Percentiles rank a stretch among this genome's conserved stretches.
Conservation (phyloP, 1,284 basidiomycete species). For the Sporisorium sorghi region DNA sequence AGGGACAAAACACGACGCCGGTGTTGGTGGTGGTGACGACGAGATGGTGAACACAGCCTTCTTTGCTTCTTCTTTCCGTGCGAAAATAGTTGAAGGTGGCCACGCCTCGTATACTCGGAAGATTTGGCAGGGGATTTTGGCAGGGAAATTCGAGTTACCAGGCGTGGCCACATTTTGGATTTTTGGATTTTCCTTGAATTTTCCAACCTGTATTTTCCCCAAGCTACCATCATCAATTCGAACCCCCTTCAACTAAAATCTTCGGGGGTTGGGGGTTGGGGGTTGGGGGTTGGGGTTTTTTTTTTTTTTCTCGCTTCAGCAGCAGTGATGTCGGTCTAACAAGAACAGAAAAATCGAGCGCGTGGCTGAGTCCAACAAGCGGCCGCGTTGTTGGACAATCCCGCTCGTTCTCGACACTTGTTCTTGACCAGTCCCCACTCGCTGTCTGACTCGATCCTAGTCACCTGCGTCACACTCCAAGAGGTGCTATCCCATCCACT, state of each 20-base stretch:
- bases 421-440: neutral
- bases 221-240: no score
- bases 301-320: neutral
- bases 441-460: constrained; percentile 4
- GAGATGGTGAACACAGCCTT: neutral
- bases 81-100: no score
- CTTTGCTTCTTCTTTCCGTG: constrained; percentile 6
- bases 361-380: constrained; percentile 22
- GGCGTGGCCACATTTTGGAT: no score
- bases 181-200: no score
- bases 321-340: neutral
- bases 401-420: neutral
- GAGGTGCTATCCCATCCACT: neutral
- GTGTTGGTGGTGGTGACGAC: neutral
- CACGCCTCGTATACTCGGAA: no score
- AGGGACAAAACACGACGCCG: neutral
- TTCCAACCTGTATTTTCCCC: no score
- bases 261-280: no score
- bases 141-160: no score
- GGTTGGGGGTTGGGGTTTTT: no score
- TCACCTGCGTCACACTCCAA: neutral
- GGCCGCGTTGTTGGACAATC: constrained; percentile 8
- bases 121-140: no score
- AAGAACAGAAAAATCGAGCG: neutral
- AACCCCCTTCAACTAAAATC: no score